These are phyloP conservation scores for Coccomyxa sp. DNA, from an alignment of 139 green algal species.

Conservation along the genomic window DNA sequence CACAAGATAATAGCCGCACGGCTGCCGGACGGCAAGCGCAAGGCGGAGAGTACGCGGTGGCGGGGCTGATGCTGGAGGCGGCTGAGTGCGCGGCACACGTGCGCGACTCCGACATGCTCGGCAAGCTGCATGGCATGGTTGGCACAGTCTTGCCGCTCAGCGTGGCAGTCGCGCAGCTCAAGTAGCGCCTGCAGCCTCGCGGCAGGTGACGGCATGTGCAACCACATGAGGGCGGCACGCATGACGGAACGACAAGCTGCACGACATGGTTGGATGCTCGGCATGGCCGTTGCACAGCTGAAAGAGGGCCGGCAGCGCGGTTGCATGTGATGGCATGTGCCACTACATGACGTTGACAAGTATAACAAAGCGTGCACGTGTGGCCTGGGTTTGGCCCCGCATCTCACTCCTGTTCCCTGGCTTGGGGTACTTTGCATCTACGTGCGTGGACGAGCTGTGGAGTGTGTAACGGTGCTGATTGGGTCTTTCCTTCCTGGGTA, in stretches of 20 bases:
- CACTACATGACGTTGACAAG: too few relatives aligned
- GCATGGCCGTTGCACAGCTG: constrained; percentile 52
- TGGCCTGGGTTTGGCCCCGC: too few relatives aligned
- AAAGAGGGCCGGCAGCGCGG: constrained; percentile 34
- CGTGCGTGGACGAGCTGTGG: too few relatives aligned
- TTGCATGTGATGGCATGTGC: not conserved
- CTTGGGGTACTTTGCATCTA: too few relatives aligned
- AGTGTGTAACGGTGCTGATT: too few relatives aligned
- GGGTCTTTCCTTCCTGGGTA: too few relatives aligned
- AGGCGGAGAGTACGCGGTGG: constrained; percentile 52
- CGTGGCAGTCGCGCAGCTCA: constrained; percentile 52
- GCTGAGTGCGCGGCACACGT: constrained; percentile 40
- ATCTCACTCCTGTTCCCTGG: too few relatives aligned
- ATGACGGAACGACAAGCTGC: too few relatives aligned
- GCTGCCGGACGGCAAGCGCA: constrained; percentile 45
- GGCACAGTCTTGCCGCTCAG: constrained; percentile 38
- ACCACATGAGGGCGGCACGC: too few relatives aligned
- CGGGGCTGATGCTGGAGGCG: constrained; percentile 45
- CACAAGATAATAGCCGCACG: constrained; percentile 48
- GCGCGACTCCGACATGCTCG: constrained; percentile 20
- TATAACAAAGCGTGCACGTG: too few relatives aligned
- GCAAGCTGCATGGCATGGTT: constrained; percentile 35
- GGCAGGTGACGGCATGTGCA: not conserved
- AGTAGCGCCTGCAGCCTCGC: constrained; percentile 33
- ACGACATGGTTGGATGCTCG: too few relatives aligned